A percentile compares a stretch with the other conserved stretches of the same genome.
Evolutionary conservation across 805 yeast species (phyloP).

Genomic region (Yamadazyma nakazawae): DNA sequence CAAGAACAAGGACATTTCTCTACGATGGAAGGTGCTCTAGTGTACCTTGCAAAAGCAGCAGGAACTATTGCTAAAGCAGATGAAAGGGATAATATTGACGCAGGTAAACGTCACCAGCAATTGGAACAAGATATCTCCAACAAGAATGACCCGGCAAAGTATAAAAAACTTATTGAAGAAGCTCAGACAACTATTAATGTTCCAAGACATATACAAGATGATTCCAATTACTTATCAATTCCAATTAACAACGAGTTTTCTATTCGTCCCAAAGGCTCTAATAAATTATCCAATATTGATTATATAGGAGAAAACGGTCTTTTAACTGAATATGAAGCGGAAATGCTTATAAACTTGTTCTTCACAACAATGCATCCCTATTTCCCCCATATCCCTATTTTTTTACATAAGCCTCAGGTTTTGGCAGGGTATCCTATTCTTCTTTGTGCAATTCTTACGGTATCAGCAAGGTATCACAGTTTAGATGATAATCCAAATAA

Average conservation of each 20-base stretch:
- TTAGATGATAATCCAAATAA: conserved; percentile 43
- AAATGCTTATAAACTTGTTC: conserved; percentile 53
- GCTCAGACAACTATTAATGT: conserved; percentile 1
- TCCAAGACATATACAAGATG: conserved; percentile 16
- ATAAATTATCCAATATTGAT: conserved; percentile 54
- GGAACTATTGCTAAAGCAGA: conserved; percentile 72
- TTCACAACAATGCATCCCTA: conserved; percentile 83
- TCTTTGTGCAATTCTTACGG: conserved; percentile 75
- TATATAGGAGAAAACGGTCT: conserved; percentile 55
- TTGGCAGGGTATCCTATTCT: conserved; percentile 79
- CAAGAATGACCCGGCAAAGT: conserved; percentile 1
- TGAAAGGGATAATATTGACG: conserved; percentile 58
- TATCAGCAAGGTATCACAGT: conserved; percentile 73
- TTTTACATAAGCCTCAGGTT: conserved; percentile 60
- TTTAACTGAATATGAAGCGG: conserved; percentile 62
- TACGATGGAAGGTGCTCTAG: conserved; percentile 59
- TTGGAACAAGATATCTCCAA: conserved; percentile 29
- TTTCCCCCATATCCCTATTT: conserved; percentile 81
- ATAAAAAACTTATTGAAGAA: conserved; percentile 5
- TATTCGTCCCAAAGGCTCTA: conserved; percentile 47
- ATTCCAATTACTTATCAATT: conserved; percentile 14
- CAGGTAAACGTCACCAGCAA: conserved; percentile 45
- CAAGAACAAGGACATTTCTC: conserved; percentile 27
- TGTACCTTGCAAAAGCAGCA: conserved; percentile 74
- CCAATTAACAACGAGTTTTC: conserved; percentile 20